Conservation (phyloP, 2,329 filamentous ascomycete species). For the Aspergillus sp. region DNA sequence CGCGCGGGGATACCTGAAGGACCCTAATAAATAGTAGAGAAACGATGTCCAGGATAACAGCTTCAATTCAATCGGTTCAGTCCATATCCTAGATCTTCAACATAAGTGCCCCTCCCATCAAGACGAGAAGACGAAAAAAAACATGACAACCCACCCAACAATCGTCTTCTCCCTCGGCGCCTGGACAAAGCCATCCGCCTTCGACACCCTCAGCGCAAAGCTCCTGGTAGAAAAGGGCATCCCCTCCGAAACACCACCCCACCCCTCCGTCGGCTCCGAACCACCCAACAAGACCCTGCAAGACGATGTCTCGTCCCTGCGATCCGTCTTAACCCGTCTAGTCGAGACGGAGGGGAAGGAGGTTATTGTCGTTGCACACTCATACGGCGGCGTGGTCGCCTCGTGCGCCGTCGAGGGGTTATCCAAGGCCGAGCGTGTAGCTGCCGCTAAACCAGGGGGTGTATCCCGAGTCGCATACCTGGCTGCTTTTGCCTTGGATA, state of each 20-base stretch:
- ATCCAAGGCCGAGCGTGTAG: slow-evolving; percentile 18
- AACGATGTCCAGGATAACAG: no score
- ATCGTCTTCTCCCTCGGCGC: slow-evolving; percentile 46
- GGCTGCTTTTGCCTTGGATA: slow-evolving; percentile 36
- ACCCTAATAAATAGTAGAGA: no score
- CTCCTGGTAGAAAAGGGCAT: slow-evolving; percentile 35
- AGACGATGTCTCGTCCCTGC: slow-evolving; percentile 35
- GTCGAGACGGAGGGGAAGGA: slow-evolving; percentile 23
- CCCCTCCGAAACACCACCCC: slow-evolving; percentile 28
- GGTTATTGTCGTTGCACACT: slow-evolving; percentile 31
- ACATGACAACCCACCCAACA: slow-evolving; percentile 6
- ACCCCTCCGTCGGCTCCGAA: slow-evolving; percentile 27
- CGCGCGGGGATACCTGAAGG: no score
- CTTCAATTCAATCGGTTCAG: no score
- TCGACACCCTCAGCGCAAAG: slow-evolving; percentile 26
- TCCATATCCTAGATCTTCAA: no score
- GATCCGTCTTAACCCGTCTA: slow-evolving; percentile 23
- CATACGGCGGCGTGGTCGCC: slow-evolving; percentile 35
- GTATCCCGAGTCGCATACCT: slow-evolving; percentile 32
- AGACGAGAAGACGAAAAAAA: no score
- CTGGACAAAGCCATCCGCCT: slow-evolving; percentile 37
- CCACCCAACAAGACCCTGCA: slow-evolving; percentile 34
- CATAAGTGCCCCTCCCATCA: no score
- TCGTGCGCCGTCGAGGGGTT: slow-evolving; percentile 31
- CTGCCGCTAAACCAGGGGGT: slow-evolving; percentile 14